Evolutionary conservation across 495 filamentous ascomycete genomes (phyloP).

Genomic region (Bombardia bombarda): DNA sequence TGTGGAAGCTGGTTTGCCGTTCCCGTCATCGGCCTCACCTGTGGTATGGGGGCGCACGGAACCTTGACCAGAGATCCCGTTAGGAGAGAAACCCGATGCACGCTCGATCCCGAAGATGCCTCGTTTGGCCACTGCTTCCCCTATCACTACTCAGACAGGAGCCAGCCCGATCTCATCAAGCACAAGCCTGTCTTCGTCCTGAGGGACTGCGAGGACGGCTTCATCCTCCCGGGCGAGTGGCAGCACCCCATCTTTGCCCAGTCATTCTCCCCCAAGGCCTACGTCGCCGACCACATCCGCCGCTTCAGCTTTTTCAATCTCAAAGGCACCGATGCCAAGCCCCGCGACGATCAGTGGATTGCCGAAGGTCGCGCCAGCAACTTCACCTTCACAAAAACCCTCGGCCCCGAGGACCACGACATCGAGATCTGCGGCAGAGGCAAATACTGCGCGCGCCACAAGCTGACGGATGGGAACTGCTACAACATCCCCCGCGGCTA

Average conservation of each 20-base stretch:
- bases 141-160: conserved; percentile 4
- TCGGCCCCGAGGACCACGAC: conserved; percentile 7
- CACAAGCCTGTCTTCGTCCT: conserved; percentile 5
- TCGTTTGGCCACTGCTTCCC: conserved; percentile 8
- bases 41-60: conserved; percentile 1
- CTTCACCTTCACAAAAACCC: not conserved
- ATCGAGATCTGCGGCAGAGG: conserved; percentile 9
- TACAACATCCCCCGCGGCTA: conserved; percentile 12
- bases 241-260: conserved; percentile 5
- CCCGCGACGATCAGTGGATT: not conserved
- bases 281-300: conserved; percentile 2
- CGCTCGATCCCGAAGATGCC: not conserved
- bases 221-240: conserved; percentile 11
- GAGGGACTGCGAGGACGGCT: conserved; percentile 8
- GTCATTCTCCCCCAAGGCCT: conserved; percentile 1
- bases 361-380: not conserved
- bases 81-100: not conserved
- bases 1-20: conserved; percentile 10
- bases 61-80: not conserved
- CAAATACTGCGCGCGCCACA: conserved; percentile 10
- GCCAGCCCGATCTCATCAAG: not conserved
- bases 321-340: not conserved
- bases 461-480: conserved; percentile 6
- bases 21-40: conserved; percentile 6
- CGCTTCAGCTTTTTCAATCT: not conserved